Conservation (phyloP, 345 rosid genomes). For the Schrenkiella parvula region DNA sequence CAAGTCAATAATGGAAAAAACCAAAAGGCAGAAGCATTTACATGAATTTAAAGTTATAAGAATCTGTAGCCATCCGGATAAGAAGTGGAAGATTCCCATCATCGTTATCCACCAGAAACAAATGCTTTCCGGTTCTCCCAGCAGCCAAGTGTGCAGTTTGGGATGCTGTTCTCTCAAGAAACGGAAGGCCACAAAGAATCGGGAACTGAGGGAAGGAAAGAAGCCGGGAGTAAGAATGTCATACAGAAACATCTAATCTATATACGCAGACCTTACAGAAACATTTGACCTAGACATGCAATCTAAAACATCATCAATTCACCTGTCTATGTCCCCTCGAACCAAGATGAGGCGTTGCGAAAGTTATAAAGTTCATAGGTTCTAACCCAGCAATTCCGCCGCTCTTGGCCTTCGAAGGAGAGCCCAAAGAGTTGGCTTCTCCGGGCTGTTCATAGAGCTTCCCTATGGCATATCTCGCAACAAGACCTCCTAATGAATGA, state of each 20-base stretch:
- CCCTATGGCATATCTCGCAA: slow-evolving; percentile 92
- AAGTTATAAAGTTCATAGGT: slow-evolving; percentile 88
- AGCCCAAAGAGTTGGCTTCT: slow-evolving; percentile 29
- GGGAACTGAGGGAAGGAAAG: slow-evolving; percentile 51
- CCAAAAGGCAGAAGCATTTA: slow-evolving; percentile 32
- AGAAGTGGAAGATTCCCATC: slow-evolving; percentile 83
- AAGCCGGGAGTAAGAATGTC: not conserved
- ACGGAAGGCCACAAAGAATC: slow-evolving; percentile 83
- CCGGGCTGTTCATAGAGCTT: slow-evolving; percentile 52
- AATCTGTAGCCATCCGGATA: slow-evolving; percentile 78
- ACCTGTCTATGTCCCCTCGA: slow-evolving; percentile 90
- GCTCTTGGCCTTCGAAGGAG: slow-evolving; percentile 31
- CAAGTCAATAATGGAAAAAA: slow-evolving; percentile 2
- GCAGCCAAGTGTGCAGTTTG: slow-evolving; percentile 81
- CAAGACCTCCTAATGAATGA: slow-evolving; percentile 93
- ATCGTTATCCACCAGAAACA: slow-evolving; percentile 77
- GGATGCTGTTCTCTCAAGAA: slow-evolving; percentile 85
- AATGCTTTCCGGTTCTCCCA: slow-evolving; percentile 92
- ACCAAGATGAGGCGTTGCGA: slow-evolving; percentile 99
- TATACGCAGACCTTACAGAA: not conserved
- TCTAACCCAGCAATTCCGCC: slow-evolving; percentile 80
- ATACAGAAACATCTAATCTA: not conserved
- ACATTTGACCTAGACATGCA: slow-evolving; percentile 17
- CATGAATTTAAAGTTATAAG: slow-evolving; percentile 70
- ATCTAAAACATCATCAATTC: slow-evolving; percentile 13